Conservation (phyloP, 1,284 basidiomycete species). For the Flammula alnicola region DNA sequence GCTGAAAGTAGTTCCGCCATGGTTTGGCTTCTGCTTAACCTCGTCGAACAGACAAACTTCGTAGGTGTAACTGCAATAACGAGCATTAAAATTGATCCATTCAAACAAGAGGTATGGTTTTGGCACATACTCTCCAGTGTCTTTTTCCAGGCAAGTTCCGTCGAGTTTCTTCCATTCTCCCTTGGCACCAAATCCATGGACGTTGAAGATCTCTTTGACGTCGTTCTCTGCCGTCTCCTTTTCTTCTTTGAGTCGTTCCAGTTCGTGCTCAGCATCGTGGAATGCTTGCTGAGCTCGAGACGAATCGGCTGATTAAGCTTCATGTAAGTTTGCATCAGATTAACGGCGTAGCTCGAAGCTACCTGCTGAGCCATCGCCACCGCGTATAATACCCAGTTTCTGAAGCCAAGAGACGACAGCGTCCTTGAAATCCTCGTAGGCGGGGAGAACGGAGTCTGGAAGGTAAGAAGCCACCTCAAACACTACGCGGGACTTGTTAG, state of each 20-base stretch:
- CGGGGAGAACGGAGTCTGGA: constrained; percentile 80
- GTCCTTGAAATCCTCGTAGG: constrained; percentile 76
- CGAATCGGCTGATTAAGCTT: constrained; percentile 45
- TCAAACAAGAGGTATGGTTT: not conserved
- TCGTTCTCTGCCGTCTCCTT: constrained; percentile 55
- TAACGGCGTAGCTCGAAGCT: too few species aligned
- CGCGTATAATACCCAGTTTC: constrained; percentile 64
- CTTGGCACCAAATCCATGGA: constrained; percentile 74
- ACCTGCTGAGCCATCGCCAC: constrained; percentile 51
- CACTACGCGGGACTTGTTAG: constrained; percentile 63
- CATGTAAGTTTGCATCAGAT: too few species aligned
- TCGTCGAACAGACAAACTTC: constrained; percentile 94
- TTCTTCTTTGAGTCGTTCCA: constrained; percentile 51
- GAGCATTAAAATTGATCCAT: not conserved
- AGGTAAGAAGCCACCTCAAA: constrained; percentile 86
- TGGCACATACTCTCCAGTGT: constrained; percentile 83
- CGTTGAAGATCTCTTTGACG: constrained; percentile 65
- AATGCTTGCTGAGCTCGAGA: constrained; percentile 69
- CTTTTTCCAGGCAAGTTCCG: constrained; percentile 78
- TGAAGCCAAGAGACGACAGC: constrained; percentile 68
- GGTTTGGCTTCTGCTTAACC: constrained; percentile 88
- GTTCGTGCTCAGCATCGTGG: constrained; percentile 59
- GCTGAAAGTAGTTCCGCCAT: constrained; percentile 78
- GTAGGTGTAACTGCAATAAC: constrained; percentile 88
- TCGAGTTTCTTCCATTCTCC: constrained; percentile 98